These are phyloP conservation scores for Nematocida sp. DNA, from an alignment of 371 early-diverging fungal genomes.

Conservation along the genomic window DNA sequence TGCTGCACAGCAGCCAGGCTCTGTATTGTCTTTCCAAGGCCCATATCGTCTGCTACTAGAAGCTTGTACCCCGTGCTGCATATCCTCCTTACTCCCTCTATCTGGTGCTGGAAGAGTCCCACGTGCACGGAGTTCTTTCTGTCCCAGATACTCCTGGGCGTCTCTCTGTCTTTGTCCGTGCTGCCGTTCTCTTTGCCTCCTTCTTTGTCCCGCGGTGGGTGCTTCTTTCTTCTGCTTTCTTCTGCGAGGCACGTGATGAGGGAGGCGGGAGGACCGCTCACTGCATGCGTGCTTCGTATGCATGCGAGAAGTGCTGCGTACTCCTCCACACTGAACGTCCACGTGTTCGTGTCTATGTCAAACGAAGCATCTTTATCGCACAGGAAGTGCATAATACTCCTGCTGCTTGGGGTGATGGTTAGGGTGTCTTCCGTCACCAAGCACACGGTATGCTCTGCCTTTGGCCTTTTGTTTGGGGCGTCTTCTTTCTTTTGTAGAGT, in stretches of 20 bases:
- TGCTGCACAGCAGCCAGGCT: slow-evolving; percentile 68
- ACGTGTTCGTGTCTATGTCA: no score
- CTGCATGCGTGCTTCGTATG: background rate
- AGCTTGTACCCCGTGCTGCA: slow-evolving; percentile 65
- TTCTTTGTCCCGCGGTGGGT: background rate
- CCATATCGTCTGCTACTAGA: slow-evolving; percentile 67
- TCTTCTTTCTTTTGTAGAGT: no score
- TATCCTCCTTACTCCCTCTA: slow-evolving; percentile 66
- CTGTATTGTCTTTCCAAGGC: slow-evolving; percentile 67
- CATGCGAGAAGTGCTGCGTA: no score
- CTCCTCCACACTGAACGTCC: no score
- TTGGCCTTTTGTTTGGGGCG: no score
- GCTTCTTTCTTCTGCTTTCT: background rate
- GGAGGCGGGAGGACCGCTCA: background rate
- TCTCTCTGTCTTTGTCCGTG: background rate
- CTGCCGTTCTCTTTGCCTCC: background rate
- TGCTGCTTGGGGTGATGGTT: no score
- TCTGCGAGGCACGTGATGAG: background rate
- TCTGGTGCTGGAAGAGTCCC: slow-evolving; percentile 63
- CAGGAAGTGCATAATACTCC: no score
- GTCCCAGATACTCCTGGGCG: background rate
- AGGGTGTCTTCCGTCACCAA: no score
- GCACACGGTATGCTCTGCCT: no score
- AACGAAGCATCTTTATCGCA: no score
- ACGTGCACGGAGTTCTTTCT: background rate